These are phyloP conservation scores for Diaporthe eres DNA, from an alignment of 2,329 filamentous ascomycete species.

Conservation along the genomic window DNA sequence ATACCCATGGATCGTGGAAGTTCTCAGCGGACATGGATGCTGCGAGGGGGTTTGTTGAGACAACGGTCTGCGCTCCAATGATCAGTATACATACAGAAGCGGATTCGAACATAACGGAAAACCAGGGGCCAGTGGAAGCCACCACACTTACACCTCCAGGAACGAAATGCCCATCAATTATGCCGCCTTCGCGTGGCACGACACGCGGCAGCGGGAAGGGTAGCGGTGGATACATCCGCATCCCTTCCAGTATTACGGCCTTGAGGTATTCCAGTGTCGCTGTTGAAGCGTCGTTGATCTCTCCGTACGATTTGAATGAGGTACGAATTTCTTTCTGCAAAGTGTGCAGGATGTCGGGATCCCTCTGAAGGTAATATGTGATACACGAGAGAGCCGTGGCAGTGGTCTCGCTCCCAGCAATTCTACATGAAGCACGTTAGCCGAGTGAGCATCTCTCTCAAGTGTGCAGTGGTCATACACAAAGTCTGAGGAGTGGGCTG, in stretches of 20 bases:
- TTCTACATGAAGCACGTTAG: background rate
- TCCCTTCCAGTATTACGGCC: slow-evolving; percentile 44
- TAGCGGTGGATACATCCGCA: slow-evolving; percentile 45
- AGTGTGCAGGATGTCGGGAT: background rate
- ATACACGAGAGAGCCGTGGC: slow-evolving; percentile 27
- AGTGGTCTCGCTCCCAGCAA: slow-evolving; percentile 34
- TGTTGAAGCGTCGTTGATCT: slow-evolving; percentile 23
- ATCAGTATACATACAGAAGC: background rate
- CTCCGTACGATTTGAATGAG: slow-evolving; percentile 10
- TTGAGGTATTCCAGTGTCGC: slow-evolving; percentile 33
- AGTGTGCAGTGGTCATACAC: slow-evolving; percentile 35
- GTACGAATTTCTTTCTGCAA: slow-evolving; percentile 23
- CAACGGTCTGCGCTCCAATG: background rate
- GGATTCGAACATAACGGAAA: too few relatives aligned
- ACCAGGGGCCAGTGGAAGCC: background rate
- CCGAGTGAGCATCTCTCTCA: too few relatives aligned
- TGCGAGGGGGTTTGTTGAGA: slow-evolving; percentile 32
- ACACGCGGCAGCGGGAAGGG: slow-evolving; percentile 28
- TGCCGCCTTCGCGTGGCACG: slow-evolving; percentile 23
- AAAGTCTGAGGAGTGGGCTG: slow-evolving; percentile 46
- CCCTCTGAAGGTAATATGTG: slow-evolving; percentile 30
- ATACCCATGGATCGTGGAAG: slow-evolving; percentile 23
- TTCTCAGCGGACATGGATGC: slow-evolving; percentile 18
- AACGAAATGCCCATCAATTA: slow-evolving; percentile 17
- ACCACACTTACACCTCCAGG: slow-evolving; percentile 13